A percentile compares a stretch with the other conserved stretches of the same genome.
Evolutionary conservation across 805 yeast genomes (phyloP).

Genomic region (Teunomyces panamensis): DNA sequence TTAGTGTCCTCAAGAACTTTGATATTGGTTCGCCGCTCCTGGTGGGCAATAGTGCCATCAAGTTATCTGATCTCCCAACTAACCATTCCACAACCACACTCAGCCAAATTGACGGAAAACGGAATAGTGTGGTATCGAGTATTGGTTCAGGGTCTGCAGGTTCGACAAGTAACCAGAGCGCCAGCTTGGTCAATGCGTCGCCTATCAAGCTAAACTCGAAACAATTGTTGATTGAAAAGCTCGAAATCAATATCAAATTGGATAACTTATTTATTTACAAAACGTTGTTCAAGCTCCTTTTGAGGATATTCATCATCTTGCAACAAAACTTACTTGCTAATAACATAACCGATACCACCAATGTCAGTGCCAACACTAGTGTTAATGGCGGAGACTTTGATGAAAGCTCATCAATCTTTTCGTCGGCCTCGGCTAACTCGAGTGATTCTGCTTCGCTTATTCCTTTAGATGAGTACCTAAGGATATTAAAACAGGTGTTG

Average conservation of each 20-base stretch:
- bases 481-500: constrained; percentile 24
- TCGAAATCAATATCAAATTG: constrained; percentile 40
- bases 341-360: constrained; percentile 5
- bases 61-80: constrained; percentile 9
- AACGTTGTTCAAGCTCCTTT: constrained; percentile 28
- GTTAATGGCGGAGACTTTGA: constrained; percentile 12
- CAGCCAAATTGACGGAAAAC: constrained; percentile 9
- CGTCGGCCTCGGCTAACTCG: constrained; percentile 25
- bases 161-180: neutral
- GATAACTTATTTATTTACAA: constrained; percentile 39
- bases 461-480: constrained; percentile 31
- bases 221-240: constrained; percentile 41
- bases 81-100: constrained; percentile 12
- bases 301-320: constrained; percentile 25
- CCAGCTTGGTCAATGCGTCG: constrained; percentile 19
- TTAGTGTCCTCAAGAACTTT: constrained; percentile 34
- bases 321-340: constrained; percentile 18
- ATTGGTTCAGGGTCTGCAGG: neutral
- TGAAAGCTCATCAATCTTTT: constrained; percentile 36
- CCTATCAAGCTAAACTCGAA: constrained; percentile 40
- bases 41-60: neutral
- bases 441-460: constrained; percentile 19
- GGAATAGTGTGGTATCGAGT: neutral
- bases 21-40: constrained; percentile 28
- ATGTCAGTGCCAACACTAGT: constrained; percentile 1